Evolutionary conservation across 2,329 filamentous ascomycete species (phyloP), one percentile per base, ranked within the genome.

Genomic region (Claviceps africana): DNA sequence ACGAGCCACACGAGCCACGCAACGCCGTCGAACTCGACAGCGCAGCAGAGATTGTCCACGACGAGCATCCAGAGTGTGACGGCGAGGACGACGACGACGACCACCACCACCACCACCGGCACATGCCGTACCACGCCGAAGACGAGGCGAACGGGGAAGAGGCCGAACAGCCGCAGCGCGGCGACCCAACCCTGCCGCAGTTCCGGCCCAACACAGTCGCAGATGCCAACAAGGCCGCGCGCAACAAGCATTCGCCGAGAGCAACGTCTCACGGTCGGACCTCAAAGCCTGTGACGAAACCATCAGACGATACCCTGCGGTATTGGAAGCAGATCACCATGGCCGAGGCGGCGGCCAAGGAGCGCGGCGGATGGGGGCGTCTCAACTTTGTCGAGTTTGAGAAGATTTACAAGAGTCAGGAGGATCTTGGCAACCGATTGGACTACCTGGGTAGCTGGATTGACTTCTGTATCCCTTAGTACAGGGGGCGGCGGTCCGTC

Each of bases 371-470:
- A 1, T 86, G 82, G 68, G 91, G 88, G 1, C 80, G 82, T 61
- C 71, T 97, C 47, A 86, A 70, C 62, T 90, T 83, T 57, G 75
- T 78, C 1, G 93, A 97, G 66, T 94, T 97, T 67, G 82, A 87
- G 60, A 71, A 72, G 40, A 82, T 84, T 48, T 88, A 93, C 70
- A 79, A 81, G 59, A 74, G 74, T n/a, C 76, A 82, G 56, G 78
- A 83, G 57, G 79, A 80, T 25, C 70, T 72, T 30, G 77, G 75
- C 15, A 80, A 81, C 62, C 71, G 83, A 51, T 74, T 90, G 55
- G 86, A 87, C 58, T 91, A 95, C 66, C 74, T 96, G 47, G 87
- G 87, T 54, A 87, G 81, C 60, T 97, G 91, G 91, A 87, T 96
- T 66, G 90, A 96, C 64, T 82, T 83, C 64, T 85, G 81, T 64